Evolutionary conservation across 805 yeast genomes (phyloP).

Genomic region (Saturnispora sekii): DNA sequence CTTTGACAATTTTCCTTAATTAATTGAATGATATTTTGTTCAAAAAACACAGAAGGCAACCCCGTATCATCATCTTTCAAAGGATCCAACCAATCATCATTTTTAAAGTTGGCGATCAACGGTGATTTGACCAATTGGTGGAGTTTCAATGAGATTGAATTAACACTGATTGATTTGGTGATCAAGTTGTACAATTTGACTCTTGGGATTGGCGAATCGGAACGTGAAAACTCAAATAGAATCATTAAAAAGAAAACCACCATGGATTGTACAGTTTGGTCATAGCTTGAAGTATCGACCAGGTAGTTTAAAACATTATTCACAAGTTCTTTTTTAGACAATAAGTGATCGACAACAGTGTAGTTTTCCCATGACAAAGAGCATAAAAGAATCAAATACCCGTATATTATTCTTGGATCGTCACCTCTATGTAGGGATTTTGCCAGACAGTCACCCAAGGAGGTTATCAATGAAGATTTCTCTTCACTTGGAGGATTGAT

Average conservation of each 20-base stretch:
- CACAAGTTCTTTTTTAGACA: slow-evolving; percentile 55
- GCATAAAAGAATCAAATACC: slow-evolving; percentile 65
- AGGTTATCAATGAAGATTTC: slow-evolving; percentile 51
- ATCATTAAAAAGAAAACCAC: slow-evolving; percentile 63
- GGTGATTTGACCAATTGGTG: slow-evolving; percentile 59
- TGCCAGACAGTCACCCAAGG: slow-evolving; percentile 64
- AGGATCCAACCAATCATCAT: slow-evolving; percentile 38
- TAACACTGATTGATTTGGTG: slow-evolving; percentile 67
- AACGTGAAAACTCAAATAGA: slow-evolving; percentile 64
- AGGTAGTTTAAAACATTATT: slow-evolving; percentile 62
- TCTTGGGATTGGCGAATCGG: slow-evolving; percentile 54
- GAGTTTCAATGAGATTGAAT: slow-evolving; percentile 64
- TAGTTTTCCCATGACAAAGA: slow-evolving; percentile 74
- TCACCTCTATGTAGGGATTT: slow-evolving; percentile 42
- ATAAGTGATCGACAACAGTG: slow-evolving; percentile 64
- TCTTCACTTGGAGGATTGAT: slow-evolving; percentile 52
- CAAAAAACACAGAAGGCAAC: slow-evolving; percentile 74
- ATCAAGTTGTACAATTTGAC: slow-evolving; percentile 50
- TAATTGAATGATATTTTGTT: slow-evolving; percentile 49
- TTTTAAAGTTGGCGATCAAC: slow-evolving; percentile 47
- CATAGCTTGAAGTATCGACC: slow-evolving; percentile 32
- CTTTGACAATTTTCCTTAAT: slow-evolving; percentile 62
- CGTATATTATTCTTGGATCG: slow-evolving; percentile 71
- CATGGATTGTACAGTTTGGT: slow-evolving; percentile 53
- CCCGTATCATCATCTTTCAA: slow-evolving; percentile 66